Evolutionary conservation across 106 monocot genomes (phyloP), one percentile per base, ranked within the genome.

Genomic region (Ottelia alismoides): DNA sequence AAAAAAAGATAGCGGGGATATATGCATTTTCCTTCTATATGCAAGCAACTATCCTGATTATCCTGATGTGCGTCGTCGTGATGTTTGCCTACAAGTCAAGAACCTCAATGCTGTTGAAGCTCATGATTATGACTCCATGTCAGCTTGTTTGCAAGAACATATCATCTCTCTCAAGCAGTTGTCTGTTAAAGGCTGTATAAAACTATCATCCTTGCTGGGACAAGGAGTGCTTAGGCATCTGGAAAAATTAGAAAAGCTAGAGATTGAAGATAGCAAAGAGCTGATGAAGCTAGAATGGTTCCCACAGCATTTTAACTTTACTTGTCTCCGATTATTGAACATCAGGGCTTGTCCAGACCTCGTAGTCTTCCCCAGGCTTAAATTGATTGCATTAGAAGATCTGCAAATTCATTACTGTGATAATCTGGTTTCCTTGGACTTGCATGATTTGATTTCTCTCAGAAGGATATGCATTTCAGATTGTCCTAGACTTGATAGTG

Each of bases 201-300:
- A 53, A 4, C 0, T 27, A 10, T 25, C 24, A 26, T 53, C 26
- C 14, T 27, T 53, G 2, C 0, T 53, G 28, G 23, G 23, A 26
- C 16, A 27, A 26, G 4, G 2, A 16, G 53, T 17, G 11, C 19
- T 53, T 5, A 10, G 25, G 10, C 11, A 14, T 2, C 0, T 53
- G 53, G 28, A n/a, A 26, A 27, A 10, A 11, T 28, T 53, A 27
- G 53, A 53, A 27, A 53, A 53, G 7, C 19, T 53, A 28, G 53
- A 53, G 27, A 25, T 53, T 6, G 12, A 25, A 27, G 25, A 27
- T 10, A 27, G 53, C 26, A 53, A 5, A 28, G 23, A 10, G 6
- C 0, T 53, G 16, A 27, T 25, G 12, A 19, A 11, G 16, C 28
- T 53, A 14, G 27, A 27, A 28, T 53, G 53, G 53, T 27, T 53